Percentiles rank a stretch among this genome's conserved stretches.
phyloP scores from a whole-genome alignment of 495 filamentous ascomycete genomes.

The Podospora anserina region DNA sequence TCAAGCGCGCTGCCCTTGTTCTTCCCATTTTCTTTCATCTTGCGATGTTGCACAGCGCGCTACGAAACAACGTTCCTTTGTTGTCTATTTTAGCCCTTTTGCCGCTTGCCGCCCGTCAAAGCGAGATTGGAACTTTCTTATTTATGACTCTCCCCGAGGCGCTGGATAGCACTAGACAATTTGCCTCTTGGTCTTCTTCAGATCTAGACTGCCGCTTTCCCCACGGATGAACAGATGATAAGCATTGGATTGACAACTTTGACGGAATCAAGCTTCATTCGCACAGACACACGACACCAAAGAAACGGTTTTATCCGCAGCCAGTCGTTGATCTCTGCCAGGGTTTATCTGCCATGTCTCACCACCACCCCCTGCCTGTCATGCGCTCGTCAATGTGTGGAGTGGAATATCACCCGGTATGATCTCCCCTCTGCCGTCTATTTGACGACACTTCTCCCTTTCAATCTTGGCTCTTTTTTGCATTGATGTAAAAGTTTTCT shows the following conservation, averaged over 20 bases:
- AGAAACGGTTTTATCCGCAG: background rate
- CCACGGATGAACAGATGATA: background rate
- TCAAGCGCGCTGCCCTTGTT: background rate
- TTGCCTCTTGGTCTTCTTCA: background rate
- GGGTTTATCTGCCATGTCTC: background rate
- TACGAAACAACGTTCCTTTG: background rate
- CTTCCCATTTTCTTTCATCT: background rate
- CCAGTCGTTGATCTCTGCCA: background rate
- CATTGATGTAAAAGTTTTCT: background rate
- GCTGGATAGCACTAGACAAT: background rate
- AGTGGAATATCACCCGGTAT: background rate
- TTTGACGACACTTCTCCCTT: background rate
- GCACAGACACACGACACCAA: constrained; percentile 1
- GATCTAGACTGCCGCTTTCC: background rate
- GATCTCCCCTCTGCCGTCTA: background rate
- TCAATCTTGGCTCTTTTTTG: background rate
- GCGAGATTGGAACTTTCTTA: background rate
- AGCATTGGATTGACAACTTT: background rate
- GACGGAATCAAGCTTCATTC: background rate
- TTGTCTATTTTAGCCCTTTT: background rate
- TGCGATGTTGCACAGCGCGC: constrained; percentile 2
- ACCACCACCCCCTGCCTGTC: background rate
- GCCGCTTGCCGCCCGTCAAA: background rate
- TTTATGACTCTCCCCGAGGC: background rate
- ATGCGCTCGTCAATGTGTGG: background rate